Percentiles rank a stretch among this genome's conserved stretches.
Conservation (phyloP, 2,329 filamentous ascomycete species). For the Scytalidium sp. region DNA sequence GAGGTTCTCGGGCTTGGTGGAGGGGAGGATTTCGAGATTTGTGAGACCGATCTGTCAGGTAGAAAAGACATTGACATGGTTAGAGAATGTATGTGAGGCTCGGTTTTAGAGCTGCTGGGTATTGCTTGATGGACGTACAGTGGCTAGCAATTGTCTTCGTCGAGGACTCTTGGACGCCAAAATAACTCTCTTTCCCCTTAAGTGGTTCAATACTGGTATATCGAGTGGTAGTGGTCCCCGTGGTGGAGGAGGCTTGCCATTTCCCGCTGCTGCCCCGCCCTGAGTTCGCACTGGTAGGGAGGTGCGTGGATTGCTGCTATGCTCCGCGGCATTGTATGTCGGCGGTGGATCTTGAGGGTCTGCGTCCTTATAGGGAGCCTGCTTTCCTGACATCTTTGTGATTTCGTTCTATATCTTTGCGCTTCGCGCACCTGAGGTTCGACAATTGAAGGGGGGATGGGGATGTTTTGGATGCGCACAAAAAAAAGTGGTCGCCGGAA, state of each 20-base stretch:
- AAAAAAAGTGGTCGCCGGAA: neutral
- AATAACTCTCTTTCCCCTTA: constrained; percentile 78
- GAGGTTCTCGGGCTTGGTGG: constrained; percentile 79
- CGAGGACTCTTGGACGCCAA: constrained; percentile 88
- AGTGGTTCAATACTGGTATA: constrained; percentile 72
- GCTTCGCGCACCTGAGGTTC: neutral
- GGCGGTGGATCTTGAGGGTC: neutral
- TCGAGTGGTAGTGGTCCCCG: constrained; percentile 64
- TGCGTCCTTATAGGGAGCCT: neutral
- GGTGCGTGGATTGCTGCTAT: neutral
- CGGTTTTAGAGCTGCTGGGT: constrained; percentile 4
- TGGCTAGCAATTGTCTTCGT: constrained; percentile 74
- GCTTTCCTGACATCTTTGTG: neutral
- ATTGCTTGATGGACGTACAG: constrained; percentile 41
- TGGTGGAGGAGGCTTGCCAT: constrained; percentile 14
- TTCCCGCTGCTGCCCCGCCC: constrained; percentile 8
- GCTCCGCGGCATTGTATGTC: neutral
- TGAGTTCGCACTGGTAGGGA: constrained; percentile 15
- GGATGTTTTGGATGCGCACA: too few relatives aligned
- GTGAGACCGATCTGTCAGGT: constrained; percentile 72
- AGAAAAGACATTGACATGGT: too few relatives aligned
- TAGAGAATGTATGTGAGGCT: too few relatives aligned
- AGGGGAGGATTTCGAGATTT: constrained; percentile 81
- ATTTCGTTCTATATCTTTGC: neutral
- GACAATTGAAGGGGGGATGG: too few relatives aligned